Conservation (phyloP, 2,329 filamentous ascomycete genomes). For the Pseudogymnoascus sp. region DNA sequence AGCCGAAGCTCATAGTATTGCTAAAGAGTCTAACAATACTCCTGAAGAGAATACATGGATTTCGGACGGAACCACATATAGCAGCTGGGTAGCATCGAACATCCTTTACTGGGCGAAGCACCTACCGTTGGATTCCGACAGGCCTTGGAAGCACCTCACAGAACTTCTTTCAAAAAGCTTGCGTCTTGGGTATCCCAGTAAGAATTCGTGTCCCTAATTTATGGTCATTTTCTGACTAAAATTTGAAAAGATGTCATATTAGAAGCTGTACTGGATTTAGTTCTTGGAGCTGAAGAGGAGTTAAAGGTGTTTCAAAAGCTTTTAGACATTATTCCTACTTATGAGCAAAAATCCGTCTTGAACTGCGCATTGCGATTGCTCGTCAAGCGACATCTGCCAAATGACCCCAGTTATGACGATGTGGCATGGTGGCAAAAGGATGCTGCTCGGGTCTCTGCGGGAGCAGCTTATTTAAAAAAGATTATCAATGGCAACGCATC, state of each 20-base stretch:
- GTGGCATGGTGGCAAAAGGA: constrained; percentile 28
- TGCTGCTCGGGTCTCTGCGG: constrained; percentile 43
- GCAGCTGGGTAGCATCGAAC: constrained; percentile 27
- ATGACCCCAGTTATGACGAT: constrained; percentile 22
- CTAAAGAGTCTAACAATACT: constrained; percentile 26
- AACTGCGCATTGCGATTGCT: constrained; percentile 23
- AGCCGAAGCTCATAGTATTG: constrained; percentile 45
- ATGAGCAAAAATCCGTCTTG: constrained; percentile 27
- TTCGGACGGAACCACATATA: constrained; percentile 25
- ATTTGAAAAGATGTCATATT: not conserved
- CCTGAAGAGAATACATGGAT: constrained; percentile 26
- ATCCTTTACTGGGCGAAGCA: constrained; percentile 23
- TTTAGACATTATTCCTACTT: constrained; percentile 20
- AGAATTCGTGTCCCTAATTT: not conserved
- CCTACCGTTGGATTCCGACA: constrained; percentile 17
- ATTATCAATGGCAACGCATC: constrained; percentile 42
- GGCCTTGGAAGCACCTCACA: constrained; percentile 22
- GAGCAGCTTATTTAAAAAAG: constrained; percentile 47
- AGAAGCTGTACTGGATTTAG: not conserved
- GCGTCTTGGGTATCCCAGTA: constrained; percentile 28
- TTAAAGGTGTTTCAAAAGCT: constrained; percentile 21
- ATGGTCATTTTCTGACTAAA: not conserved
- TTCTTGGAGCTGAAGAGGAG: constrained; percentile 14
- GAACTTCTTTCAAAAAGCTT: constrained; percentile 27
- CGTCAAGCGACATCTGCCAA: constrained; percentile 23